A percentile compares a stretch with the other conserved stretches of the same genome.
These are phyloP conservation scores for Ophiostoma populinum DNA, from an alignment of 2,329 filamentous ascomycete genomes.

Conservation along the genomic window DNA sequence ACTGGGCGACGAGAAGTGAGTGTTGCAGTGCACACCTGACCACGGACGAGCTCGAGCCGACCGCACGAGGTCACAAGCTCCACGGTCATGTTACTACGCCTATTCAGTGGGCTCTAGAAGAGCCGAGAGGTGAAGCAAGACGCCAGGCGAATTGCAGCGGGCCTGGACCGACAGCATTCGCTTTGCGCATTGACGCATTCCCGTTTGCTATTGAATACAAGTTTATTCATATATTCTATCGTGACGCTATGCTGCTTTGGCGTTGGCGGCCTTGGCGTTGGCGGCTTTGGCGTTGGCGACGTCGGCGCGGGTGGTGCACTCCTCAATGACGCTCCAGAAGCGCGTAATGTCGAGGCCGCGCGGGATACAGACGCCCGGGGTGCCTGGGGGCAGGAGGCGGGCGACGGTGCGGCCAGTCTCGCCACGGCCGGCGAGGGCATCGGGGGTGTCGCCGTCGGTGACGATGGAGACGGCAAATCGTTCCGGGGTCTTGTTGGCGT, in stretches of 20 bases:
- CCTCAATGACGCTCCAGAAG: slow-evolving; percentile 67
- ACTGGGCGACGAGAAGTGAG: slow-evolving; percentile 61
- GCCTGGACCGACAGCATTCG: slow-evolving; percentile 16
- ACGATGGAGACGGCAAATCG: slow-evolving; percentile 55
- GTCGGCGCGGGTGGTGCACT: slow-evolving; percentile 54
- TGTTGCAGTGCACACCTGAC: too few relatives aligned
- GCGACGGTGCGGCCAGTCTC: slow-evolving; percentile 54
- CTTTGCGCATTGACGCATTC: slow-evolving; percentile 2
- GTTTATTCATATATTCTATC: neutral
- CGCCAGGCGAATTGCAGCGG: too few relatives aligned
- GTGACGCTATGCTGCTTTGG: slow-evolving; percentile 6
- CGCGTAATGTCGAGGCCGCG: slow-evolving; percentile 49
- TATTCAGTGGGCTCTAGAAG: too few relatives aligned
- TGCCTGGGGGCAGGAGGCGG: slow-evolving; percentile 36
- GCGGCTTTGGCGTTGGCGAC: slow-evolving; percentile 26
- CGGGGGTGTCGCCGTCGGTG: slow-evolving; percentile 55
- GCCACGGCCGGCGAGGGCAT: slow-evolving; percentile 35
- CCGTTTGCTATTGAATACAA: too few relatives aligned
- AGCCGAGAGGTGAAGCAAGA: too few relatives aligned
- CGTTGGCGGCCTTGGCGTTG: neutral
- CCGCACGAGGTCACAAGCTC: too few relatives aligned
- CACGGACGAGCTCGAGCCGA: too few relatives aligned
- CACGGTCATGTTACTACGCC: too few relatives aligned
- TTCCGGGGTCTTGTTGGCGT: slow-evolving; percentile 17
- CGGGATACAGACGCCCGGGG: slow-evolving; percentile 62